Evolutionary conservation across 108 stramenopile species (phyloP).

Genomic region (Parietichytrium sp.): DNA sequence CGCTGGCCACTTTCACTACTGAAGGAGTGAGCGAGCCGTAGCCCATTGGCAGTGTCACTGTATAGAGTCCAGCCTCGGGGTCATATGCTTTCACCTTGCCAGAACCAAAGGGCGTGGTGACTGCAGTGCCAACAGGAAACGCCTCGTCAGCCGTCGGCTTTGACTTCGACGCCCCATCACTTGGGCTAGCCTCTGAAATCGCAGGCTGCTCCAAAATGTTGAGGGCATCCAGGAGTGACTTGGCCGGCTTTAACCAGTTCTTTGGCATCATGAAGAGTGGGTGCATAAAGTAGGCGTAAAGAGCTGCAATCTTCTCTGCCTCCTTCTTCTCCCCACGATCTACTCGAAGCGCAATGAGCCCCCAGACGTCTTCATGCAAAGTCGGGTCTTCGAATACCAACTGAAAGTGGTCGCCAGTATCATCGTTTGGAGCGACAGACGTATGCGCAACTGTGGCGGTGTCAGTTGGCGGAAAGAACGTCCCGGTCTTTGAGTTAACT

Average conservation of each 20-base stretch:
- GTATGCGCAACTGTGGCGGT: not conserved
- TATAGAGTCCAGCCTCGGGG: not conserved
- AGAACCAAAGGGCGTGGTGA: not conserved
- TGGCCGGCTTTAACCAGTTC: not conserved
- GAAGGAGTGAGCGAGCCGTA: not conserved
- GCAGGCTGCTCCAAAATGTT: not conserved
- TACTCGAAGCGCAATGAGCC: not conserved
- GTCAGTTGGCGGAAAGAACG: not conserved
- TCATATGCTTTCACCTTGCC: not conserved
- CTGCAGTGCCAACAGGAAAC: not conserved
- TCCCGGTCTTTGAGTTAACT: not conserved
- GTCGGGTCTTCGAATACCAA: not conserved
- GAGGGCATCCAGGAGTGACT: not conserved
- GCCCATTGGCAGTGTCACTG: not conserved
- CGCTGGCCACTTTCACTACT: not conserved
- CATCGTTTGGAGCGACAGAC: not conserved
- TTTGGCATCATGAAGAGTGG: not conserved
- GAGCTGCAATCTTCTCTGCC: not conserved
- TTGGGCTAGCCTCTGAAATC: no score
- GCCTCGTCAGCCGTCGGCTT: no score
- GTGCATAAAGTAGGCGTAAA: conserved; percentile 10
- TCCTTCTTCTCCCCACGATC: not conserved
- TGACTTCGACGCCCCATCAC: not conserved
- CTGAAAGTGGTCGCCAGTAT: not conserved
- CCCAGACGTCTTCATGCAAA: conserved; percentile 5